Conservation (phyloP, 768 basidiomycete genomes). For the Xanthoconium purpureum region DNA sequence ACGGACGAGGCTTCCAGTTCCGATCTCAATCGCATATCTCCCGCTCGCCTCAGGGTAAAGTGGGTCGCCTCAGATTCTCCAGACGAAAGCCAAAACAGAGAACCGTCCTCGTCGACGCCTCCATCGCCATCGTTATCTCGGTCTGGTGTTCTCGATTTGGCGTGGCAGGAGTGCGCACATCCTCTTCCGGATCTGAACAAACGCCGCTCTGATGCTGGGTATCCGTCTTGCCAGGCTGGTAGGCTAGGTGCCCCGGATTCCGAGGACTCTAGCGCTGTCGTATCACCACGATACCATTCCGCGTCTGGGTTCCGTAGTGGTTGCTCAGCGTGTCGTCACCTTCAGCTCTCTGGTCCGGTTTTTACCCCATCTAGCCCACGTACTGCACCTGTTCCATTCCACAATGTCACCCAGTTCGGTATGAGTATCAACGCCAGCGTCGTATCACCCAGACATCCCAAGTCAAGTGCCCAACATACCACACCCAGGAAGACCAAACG, state of each 20-base stretch:
- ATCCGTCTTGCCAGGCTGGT: background rate
- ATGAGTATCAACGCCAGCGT: background rate
- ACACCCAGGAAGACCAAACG: conserved; percentile 7
- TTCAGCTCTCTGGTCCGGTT: conserved; percentile 9
- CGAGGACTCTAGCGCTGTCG: conserved; percentile 8
- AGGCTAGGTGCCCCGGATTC: conserved; percentile 11
- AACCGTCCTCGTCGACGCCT: background rate
- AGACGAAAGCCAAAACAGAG: conserved; percentile 1
- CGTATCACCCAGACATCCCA: background rate
- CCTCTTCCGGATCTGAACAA: background rate
- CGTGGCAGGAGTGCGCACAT: background rate
- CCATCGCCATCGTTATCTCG: conserved; percentile 3
- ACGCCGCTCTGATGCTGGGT: conserved; percentile 1
- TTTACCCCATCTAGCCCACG: conserved; percentile 13
- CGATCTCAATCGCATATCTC: background rate
- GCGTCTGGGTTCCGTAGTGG: conserved; percentile 27
- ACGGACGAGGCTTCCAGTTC: background rate
- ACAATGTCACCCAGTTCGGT: background rate
- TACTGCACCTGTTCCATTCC: background rate
- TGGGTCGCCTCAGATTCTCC: conserved; percentile 16
- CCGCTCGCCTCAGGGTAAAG: conserved; percentile 13
- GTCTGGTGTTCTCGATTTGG: conserved; percentile 1
- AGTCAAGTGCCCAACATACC: background rate
- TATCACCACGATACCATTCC: conserved; percentile 8
- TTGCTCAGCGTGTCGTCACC: conserved; percentile 27